phyloP scores from a whole-genome alignment of 1,284 basidiomycete genomes.

The Cryptococcus neoformans region DNA sequence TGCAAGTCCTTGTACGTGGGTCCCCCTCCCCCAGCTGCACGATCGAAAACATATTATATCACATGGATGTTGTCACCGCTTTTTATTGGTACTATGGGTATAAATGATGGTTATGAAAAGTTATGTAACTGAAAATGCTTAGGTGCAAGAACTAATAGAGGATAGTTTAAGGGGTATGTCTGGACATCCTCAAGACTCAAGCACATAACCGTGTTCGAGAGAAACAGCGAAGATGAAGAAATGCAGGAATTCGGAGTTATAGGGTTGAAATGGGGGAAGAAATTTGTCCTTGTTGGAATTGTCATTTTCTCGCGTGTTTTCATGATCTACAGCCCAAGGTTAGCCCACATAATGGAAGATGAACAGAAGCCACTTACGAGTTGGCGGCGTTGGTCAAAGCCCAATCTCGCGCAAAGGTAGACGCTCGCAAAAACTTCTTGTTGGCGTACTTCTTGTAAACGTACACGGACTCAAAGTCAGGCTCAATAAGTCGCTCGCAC shows the following conservation, averaged over 20 bases:
- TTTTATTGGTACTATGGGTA: background rate
- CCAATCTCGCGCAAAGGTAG: constrained; percentile 56
- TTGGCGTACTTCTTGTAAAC: constrained; percentile 96
- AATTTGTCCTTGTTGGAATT: background rate
- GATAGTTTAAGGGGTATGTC: background rate
- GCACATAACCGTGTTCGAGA: background rate
- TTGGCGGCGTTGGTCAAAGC: constrained; percentile 37
- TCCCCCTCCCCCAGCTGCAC: background rate
- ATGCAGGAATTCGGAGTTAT: background rate
- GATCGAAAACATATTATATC: constrained; percentile 1
- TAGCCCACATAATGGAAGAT: background rate
- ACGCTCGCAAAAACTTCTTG: constrained; percentile 92
- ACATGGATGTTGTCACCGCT: constrained; percentile 2
- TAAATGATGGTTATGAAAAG: background rate
- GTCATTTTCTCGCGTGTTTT: background rate
- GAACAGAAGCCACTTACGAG: background rate
- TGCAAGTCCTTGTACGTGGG: too few species aligned
- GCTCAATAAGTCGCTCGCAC: constrained; percentile 77
- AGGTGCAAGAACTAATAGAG: constrained; percentile 1
- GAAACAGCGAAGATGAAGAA: background rate
- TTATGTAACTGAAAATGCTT: background rate
- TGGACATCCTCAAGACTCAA: constrained; percentile 4
- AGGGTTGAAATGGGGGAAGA: background rate
- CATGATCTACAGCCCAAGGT: background rate
- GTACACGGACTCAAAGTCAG: constrained; percentile 77